These are phyloP conservation scores for Wickerhamomyces strasburgensis DNA, from an alignment of 805 yeast species.

Conservation along the genomic window DNA sequence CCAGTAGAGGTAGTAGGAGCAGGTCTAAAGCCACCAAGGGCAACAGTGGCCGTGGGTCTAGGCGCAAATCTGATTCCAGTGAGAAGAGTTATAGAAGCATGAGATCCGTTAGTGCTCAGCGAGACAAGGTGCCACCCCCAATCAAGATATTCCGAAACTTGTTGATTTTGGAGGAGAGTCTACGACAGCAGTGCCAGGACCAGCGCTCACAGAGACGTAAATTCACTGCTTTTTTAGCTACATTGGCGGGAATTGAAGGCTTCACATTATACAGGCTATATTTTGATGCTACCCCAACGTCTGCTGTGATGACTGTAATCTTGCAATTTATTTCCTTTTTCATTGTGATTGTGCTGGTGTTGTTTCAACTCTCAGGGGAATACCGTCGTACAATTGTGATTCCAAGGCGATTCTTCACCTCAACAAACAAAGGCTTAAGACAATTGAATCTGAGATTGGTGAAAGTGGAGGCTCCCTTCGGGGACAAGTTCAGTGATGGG, in stretches of 20 bases:
- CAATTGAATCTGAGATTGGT: constrained; percentile 77
- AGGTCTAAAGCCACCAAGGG: constrained; percentile 5
- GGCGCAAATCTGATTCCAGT: constrained; percentile 25
- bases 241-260: constrained; percentile 37
- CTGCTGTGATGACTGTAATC: constrained; percentile 33
- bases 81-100: constrained; percentile 20
- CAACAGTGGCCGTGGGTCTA: constrained; percentile 5
- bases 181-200: constrained; percentile 74
- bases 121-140: constrained; percentile 37
- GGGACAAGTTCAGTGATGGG: constrained; percentile 33
- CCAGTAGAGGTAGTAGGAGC: constrained; percentile 5
- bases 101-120: constrained; percentile 21
- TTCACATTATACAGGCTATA: constrained; percentile 36
- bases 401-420: constrained; percentile 71
- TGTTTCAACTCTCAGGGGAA: constrained; percentile 86
- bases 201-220: constrained; percentile 57
- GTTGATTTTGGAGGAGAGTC: constrained; percentile 77
- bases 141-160: constrained; percentile 79
- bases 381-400: constrained; percentile 78
- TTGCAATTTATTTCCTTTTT: constrained; percentile 55
- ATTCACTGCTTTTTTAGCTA: constrained; percentile 35
- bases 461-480: constrained; percentile 42
- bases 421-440: constrained; percentile 86
- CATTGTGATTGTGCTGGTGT: constrained; percentile 58
- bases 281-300: constrained; percentile 34